phyloP scores from a whole-genome alignment of 257 asterid species.

The Przewalskia tangutica region DNA sequence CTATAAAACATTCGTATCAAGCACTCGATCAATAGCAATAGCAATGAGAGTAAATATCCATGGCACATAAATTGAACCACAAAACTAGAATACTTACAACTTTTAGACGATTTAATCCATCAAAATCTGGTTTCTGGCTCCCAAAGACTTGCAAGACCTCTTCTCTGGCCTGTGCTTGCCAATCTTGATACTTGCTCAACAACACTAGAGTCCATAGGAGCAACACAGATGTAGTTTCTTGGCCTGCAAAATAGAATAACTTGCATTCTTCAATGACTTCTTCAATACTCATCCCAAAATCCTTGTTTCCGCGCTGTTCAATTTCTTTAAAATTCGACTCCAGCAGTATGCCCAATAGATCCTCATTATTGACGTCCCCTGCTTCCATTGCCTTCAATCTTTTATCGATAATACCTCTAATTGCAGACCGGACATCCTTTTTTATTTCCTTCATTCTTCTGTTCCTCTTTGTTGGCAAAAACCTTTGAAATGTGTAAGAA shows the following conservation, averaged over 20 bases:
- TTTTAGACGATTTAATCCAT: constrained; percentile 23
- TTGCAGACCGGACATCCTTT: constrained; percentile 8
- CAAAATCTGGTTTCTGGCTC: constrained; percentile 10
- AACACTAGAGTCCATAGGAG: constrained; percentile 52
- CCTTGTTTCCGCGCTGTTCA: constrained; percentile 2
- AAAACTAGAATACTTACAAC: constrained; percentile 13
- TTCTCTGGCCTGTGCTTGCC: constrained; percentile 32
- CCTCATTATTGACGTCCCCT: constrained; percentile 6
- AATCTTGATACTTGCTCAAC: constrained; percentile 8
- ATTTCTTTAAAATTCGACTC: constrained; percentile 7
- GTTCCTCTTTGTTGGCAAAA: constrained; percentile 35
- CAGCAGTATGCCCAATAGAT: constrained; percentile 11
- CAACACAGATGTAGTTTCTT: constrained; percentile 43
- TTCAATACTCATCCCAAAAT: not conserved
- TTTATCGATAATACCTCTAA: constrained; percentile 21
- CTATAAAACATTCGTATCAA: not conserved
- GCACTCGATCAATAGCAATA: not conserved
- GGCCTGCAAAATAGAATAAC: constrained; percentile 45
- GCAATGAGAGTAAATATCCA: not conserved
- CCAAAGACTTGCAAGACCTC: constrained; percentile 31
- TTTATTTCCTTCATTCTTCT: constrained; percentile 9
- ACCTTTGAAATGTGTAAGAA: not conserved
- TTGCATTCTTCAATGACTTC: constrained; percentile 42
- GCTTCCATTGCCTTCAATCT: constrained; percentile 19
- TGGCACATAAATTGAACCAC: not conserved